Evolutionary conservation across 441 rosid species (phyloP).

Genomic region (Populus tomentosa): DNA sequence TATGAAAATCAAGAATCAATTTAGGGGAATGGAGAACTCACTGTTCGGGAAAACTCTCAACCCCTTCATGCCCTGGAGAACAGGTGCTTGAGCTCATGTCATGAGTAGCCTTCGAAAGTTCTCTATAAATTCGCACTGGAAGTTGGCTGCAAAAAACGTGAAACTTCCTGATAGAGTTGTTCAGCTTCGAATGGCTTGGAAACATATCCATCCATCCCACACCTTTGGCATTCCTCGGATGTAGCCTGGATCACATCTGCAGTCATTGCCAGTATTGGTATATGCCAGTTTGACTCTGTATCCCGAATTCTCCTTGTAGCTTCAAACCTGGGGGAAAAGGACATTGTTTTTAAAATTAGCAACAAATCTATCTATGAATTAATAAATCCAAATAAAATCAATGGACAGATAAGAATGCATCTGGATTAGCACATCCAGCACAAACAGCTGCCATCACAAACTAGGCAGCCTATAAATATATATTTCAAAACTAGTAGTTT

Average conservation of each 20-base stretch:
- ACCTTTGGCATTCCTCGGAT: conserved; percentile 53
- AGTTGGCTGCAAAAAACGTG: conserved; percentile 48
- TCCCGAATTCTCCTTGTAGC: conserved; percentile 70
- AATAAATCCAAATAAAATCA: background rate
- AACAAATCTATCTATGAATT: background rate
- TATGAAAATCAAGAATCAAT: background rate
- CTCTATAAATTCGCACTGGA: conserved; percentile 21
- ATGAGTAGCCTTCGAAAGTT: conserved; percentile 12
- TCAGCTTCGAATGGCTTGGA: conserved; percentile 95
- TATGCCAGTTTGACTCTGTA: conserved; percentile 52
- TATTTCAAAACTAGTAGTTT: too few species aligned
- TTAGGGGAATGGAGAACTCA: conserved; percentile 25
- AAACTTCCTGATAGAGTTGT: conserved; percentile 67
- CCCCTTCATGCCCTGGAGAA: conserved; percentile 18
- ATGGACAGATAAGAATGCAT: background rate
- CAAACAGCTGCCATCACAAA: background rate
- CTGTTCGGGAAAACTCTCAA: conserved; percentile 26
- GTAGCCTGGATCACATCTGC: conserved; percentile 95
- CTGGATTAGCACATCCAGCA: background rate
- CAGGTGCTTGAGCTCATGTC: conserved; percentile 15
- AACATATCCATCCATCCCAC: conserved; percentile 88
- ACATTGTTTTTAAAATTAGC: background rate
- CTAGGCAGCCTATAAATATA: background rate
- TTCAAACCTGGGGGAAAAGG: conserved; percentile 50
- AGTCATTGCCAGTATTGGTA: conserved; percentile 89